Conservation (phyloP, 257 asterid genomes). For the Buddleja alternifolia region DNA sequence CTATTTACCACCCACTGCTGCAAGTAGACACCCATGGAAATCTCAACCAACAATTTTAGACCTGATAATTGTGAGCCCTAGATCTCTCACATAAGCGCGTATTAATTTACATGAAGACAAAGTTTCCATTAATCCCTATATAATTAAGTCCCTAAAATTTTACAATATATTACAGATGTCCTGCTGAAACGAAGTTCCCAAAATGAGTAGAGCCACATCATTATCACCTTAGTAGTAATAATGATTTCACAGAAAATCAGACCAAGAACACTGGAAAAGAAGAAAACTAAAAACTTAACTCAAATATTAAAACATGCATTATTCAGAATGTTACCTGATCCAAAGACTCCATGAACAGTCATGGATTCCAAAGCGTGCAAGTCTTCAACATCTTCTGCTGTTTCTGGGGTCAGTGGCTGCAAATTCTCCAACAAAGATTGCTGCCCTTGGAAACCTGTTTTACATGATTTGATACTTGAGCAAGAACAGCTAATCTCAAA, state of each 20-base stretch:
- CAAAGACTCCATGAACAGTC: constrained; percentile 73
- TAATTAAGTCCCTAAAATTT: background rate
- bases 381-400: constrained; percentile 68
- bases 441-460: constrained; percentile 44
- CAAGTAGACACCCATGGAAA: background rate
- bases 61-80: background rate
- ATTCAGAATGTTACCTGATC: constrained; percentile 28
- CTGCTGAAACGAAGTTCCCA: background rate
- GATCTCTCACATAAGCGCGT: background rate
- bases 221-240: background rate
- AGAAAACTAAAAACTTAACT: background rate
- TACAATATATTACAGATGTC: background rate
- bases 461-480: constrained; percentile 25
- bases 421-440: constrained; percentile 55
- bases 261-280: background rate
- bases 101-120: background rate
- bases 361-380: constrained; percentile 71
- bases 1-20: background rate
- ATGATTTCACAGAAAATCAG: background rate
- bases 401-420: constrained; percentile 74
- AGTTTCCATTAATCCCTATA: background rate
- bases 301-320: too few relatives aligned
- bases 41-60: background rate
- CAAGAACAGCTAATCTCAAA: constrained; percentile 12
- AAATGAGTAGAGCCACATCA: constrained; percentile 2